Conservation (phyloP, 2,329 filamentous ascomycete genomes). For the Microdochium paspali region DNA sequence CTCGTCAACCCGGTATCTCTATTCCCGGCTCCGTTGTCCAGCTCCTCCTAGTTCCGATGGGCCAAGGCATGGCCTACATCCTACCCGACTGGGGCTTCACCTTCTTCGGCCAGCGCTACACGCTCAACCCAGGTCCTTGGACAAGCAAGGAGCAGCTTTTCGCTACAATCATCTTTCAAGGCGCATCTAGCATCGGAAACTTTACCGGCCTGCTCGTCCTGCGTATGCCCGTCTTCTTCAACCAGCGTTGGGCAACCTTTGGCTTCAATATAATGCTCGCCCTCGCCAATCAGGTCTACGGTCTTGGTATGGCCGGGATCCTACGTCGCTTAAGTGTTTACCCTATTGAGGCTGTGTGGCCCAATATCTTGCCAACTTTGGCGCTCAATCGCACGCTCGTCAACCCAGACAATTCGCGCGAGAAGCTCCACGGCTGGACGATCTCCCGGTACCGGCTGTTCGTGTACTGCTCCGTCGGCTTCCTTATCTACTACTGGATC, state of each 20-base stretch:
- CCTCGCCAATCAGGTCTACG: constrained; percentile 29
- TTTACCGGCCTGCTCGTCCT: constrained; percentile 16
- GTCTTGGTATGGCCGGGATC: constrained; percentile 31
- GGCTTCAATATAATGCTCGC: constrained; percentile 28
- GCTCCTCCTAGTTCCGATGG: not conserved
- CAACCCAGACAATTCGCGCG: constrained; percentile 19
- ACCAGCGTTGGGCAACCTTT: constrained; percentile 17
- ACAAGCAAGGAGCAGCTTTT: constrained; percentile 33
- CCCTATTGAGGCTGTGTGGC: constrained; percentile 29
- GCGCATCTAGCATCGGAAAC: constrained; percentile 15
- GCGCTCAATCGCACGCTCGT: constrained; percentile 23
- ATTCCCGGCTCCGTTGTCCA: not conserved
- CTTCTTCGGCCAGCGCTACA: constrained; percentile 25
- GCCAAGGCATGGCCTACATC: constrained; percentile 3
- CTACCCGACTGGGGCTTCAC: constrained; percentile 35
- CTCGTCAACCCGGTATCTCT: not conserved
- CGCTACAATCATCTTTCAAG: constrained; percentile 27
- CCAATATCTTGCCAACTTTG: constrained; percentile 26
- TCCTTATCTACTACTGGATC: constrained; percentile 37
- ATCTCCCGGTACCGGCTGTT: constrained; percentile 34
- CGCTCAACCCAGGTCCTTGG: constrained; percentile 31
- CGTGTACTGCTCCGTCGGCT: constrained; percentile 28
- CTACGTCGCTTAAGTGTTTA: constrained; percentile 27
- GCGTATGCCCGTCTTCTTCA: constrained; percentile 19
- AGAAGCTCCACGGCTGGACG: constrained; percentile 31